Evolutionary conservation across 768 basidiomycete species (phyloP), one percentile per base, ranked within the genome.

Genomic region (Pleurotus pulmonarius): DNA sequence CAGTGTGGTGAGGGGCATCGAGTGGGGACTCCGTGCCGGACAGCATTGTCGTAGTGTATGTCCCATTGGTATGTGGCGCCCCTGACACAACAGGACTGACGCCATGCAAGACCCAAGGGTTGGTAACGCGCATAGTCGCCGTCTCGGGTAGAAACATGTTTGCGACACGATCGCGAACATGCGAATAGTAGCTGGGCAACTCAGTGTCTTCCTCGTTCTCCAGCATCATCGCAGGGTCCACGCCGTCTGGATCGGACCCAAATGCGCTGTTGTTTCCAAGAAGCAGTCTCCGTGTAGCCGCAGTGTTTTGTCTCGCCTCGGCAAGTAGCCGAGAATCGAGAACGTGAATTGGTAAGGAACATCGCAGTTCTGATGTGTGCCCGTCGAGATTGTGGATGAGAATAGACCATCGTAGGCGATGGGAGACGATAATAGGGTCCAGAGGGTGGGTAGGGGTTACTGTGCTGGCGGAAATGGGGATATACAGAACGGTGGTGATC

Each of bases 331-430:
- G 76, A 57, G 80, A 67, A 61, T 94, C 87, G 20, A 98, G 86
- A 47, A 98, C 79, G 65, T 91, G 84, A 34, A 98, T 71, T 0
- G 96, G 96, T 4, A 98, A 78, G 1, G 94, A 94, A 69, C 96
- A 98, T 13, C 94, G 86, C n/a, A 98, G 78, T 69, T 98, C 94
- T 7, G 93, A 95, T 2, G 86, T 87, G 67, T 98, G 96, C 0
- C 94, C 94, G 66, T 98, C 96, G 5, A 79, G 77, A 67, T 98
- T 98, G 60, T 78, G 78, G 65, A 95, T 88, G 52, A 86, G 74
- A 59, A 92, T 88, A 13, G 69, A 81, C 90, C 90, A 92, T 39
- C 87, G 81, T 62, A 98, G 80, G 48, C 89, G 86, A 71, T 98
- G 92, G 2, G 77, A 77, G 18, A 94, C 77, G 16, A 73, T 72